A percentile compares a stretch with the other conserved stretches of the same genome.
phyloP scores from a whole-genome alignment of 2,329 filamentous ascomycete genomes.

The Fonsecaea nubica region DNA sequence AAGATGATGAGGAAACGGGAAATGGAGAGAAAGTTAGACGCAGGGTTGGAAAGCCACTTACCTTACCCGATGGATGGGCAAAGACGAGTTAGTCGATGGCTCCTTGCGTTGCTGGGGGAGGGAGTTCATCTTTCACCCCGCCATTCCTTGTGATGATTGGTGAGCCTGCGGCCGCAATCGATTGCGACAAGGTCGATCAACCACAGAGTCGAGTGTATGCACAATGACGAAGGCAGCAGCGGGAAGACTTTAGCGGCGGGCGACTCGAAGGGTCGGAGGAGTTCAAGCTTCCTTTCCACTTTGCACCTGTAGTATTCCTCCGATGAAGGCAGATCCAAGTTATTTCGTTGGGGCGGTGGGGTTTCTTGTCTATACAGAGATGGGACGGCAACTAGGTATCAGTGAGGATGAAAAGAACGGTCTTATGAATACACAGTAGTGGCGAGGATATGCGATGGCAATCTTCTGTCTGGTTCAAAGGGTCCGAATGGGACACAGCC shows the following conservation, averaged over 20 bases:
- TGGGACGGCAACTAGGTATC: not conserved
- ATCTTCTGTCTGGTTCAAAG: not conserved
- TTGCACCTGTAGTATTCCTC: not conserved
- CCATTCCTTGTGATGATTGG: conserved; percentile 32
- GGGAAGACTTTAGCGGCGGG: conserved; percentile 1
- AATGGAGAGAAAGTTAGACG: conserved; percentile 2
- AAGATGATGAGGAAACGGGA: conserved; percentile 9
- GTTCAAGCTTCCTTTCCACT: not conserved
- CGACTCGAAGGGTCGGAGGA: not conserved
- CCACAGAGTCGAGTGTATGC: conserved; percentile 25
- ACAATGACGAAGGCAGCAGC: conserved; percentile 31
- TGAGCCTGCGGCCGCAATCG: conserved; percentile 8
- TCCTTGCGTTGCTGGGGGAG: conserved; percentile 16
- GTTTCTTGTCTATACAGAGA: not conserved
- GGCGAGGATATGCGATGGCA: not conserved
- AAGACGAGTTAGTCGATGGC: conserved; percentile 16
- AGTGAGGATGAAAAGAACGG: not conserved
- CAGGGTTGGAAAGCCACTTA: conserved; percentile 17
- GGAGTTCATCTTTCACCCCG: conserved; percentile 25
- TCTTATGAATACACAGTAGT: not conserved
- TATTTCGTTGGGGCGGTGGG: not conserved
- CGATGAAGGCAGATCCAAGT: not conserved
- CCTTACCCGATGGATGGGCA: conserved; percentile 13
- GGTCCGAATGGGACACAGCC: not conserved
- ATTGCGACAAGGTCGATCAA: conserved; percentile 32